Conservation (phyloP, 495 filamentous ascomycete species). For the Talaromyces proteolyticus region DNA sequence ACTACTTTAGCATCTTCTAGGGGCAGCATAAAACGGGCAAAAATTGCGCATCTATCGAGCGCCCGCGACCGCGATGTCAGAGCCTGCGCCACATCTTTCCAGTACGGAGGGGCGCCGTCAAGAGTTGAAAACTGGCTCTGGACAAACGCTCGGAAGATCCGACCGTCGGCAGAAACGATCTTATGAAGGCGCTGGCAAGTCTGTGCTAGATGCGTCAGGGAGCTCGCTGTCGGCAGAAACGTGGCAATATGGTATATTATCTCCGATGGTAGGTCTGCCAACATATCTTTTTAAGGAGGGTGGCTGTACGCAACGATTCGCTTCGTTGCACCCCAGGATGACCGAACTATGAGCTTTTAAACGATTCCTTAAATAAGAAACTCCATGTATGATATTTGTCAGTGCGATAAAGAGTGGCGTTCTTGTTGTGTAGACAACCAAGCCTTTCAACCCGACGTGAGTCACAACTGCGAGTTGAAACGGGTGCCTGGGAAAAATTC, state of each 20-base stretch:
- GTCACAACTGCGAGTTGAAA: too few species aligned
- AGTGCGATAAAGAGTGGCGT: too few species aligned
- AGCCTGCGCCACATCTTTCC: slow-evolving; percentile 47
- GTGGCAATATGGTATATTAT: slow-evolving; percentile 50
- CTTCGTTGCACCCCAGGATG: neutral
- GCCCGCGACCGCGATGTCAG: slow-evolving; percentile 55
- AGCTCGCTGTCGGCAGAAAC: slow-evolving; percentile 46
- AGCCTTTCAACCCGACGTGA: too few species aligned
- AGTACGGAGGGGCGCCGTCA: slow-evolving; percentile 28
- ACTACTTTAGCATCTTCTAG: slow-evolving; percentile 20
- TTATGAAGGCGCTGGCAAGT: slow-evolving; percentile 44
- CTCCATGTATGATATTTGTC: neutral
- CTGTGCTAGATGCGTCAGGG: slow-evolving; percentile 38
- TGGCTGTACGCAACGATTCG: neutral
- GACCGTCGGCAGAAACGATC: slow-evolving; percentile 47
- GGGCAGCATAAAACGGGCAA: slow-evolving; percentile 48
- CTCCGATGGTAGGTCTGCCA: slow-evolving; percentile 54
- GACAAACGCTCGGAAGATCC: slow-evolving; percentile 44
- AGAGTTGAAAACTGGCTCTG: slow-evolving; percentile 46
- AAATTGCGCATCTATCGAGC: slow-evolving; percentile 51
- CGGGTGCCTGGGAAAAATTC: too few species aligned
- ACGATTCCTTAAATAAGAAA: neutral
- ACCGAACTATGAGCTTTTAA: neutral
- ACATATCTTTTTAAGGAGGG: slow-evolving; percentile 15
- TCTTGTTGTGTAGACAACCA: too few species aligned